phyloP scores from a whole-genome alignment of 208 protist genomes.

The Leishmania guyanensis region DNA sequence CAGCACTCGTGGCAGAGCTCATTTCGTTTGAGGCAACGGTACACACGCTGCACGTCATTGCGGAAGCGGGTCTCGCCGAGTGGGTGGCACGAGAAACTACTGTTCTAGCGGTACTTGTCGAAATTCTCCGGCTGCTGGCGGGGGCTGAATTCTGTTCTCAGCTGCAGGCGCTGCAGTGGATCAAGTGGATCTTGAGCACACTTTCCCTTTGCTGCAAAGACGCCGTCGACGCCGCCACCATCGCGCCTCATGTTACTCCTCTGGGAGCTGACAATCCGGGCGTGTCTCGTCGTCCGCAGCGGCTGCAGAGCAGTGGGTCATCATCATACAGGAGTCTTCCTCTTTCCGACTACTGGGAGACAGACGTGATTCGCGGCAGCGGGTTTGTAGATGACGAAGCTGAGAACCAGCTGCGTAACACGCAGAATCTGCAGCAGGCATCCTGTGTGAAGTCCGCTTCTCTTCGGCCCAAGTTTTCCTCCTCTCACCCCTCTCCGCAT shows the following conservation, averaged over 20 bases:
- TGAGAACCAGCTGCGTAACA: slow-evolving; percentile 6
- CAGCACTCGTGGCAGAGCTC: slow-evolving; percentile 20
- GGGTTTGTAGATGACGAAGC: slow-evolving; percentile 14
- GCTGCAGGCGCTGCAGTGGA: slow-evolving; percentile 28
- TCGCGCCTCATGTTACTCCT: neutral
- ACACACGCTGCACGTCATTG: slow-evolving; percentile 20
- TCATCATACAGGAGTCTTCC: neutral
- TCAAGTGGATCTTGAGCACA: slow-evolving; percentile 11
- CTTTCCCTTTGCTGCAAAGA: slow-evolving; percentile 25
- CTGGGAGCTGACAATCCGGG: neutral
- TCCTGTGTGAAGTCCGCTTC: neutral
- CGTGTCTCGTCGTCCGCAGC: neutral
- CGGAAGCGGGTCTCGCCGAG: slow-evolving; percentile 32
- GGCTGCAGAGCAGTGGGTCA: neutral
- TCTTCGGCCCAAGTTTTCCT: neutral
- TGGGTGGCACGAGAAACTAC: slow-evolving; percentile 43
- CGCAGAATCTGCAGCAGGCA: neutral
- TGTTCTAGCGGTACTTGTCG: slow-evolving; percentile 45
- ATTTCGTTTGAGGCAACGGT: slow-evolving; percentile 19
- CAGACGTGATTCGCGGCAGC: slow-evolving; percentile 26
- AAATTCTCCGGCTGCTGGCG: slow-evolving; percentile 38
- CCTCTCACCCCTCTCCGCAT: neutral
- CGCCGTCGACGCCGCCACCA: neutral
- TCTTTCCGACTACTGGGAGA: slow-evolving; percentile 1
- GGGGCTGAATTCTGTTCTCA: slow-evolving; percentile 23